Base-by-base conservation (phyloP, 176 grass and related monocot species). In the Themeda triandra region DNA sequence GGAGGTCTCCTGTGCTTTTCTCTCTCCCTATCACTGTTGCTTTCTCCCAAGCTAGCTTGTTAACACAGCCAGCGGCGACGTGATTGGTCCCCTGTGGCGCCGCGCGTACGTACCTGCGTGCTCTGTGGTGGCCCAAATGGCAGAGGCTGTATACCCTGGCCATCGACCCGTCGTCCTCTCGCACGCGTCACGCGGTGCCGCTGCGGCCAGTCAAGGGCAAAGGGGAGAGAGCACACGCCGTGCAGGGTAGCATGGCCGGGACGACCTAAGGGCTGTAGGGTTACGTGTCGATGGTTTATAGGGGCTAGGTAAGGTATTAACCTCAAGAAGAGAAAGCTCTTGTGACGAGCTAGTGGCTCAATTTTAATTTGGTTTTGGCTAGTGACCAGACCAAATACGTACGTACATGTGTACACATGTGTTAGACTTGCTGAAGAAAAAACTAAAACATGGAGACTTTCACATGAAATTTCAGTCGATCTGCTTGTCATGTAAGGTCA, bases 21-120 rank as follows among this genome's bases (percentile, higher is more conserved):
- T 79, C 62, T 64, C 59, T 21, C 54, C 8, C 54, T 40, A 10
- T 4, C 33, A 31, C 80, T 44, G 51, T 73, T 44, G 32, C 51
- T 73, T 48, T 45, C 10, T 11, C 4, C 1, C 10, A 11, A 45
- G 8, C 37, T 49, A 31, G 25, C 37, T 64, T 37, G 36, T 37
- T 37, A 37, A 28, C 41, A 5, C 10, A 29, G 25, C 25, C 18
- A 27, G 29, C 58, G 81, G 70, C 58, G 81, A 83, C 58, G 71
- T 83, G 79, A 81, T 69, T 81, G 79, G 65, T 81, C 30, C 29
- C 56, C 19, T n/a, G 54, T n/a, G n/a, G n/a, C n/a, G n/a, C n/a
- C n/a, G n/a, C n/a, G n/a, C n/a, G n/a, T n/a, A n/a, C n/a, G n/a
- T n/a, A 8, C 71, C 33, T 17, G 21, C 6, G 0, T 24, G n/a